Conservation (phyloP, 2,329 filamentous ascomycete genomes). For the Aspergillus luchuensis region DNA sequence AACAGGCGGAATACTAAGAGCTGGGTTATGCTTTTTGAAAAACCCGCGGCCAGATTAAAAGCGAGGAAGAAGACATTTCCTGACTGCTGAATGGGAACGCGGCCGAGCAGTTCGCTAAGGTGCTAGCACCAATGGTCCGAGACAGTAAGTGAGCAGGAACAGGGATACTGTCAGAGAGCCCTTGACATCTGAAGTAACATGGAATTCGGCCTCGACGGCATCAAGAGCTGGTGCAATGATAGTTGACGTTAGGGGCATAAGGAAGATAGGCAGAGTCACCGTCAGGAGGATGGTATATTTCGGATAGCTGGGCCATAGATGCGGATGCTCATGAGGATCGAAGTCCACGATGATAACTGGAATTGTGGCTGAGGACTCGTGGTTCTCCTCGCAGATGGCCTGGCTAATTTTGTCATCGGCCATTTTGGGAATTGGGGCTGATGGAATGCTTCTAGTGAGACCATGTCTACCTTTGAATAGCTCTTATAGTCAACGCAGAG, state of each 20-base stretch:
- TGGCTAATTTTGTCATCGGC: background rate
- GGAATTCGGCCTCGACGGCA: conserved; percentile 1
- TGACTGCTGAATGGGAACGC: conserved; percentile 7
- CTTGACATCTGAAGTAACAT: conserved; percentile 6
- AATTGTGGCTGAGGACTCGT: background rate
- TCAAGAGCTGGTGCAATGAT: conserved; percentile 10
- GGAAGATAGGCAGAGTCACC: background rate
- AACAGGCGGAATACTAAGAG: no score
- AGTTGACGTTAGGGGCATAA: conserved; percentile 4
- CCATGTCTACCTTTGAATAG: no score
- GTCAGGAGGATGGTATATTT: conserved; percentile 10
- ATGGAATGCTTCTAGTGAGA: no score
- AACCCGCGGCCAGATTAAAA: no score
- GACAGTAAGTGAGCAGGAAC: conserved; percentile 10
- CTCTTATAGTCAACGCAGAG: no score
- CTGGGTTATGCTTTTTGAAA: no score
- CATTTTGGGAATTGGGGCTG: background rate
- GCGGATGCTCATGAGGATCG: background rate
- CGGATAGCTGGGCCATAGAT: conserved; percentile 4
- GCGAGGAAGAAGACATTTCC: background rate
- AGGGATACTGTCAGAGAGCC: conserved; percentile 9
- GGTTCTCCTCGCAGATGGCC: background rate
- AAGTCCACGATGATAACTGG: background rate
- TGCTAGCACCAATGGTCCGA: conserved; percentile 7
- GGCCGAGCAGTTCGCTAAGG: conserved; percentile 13